Evolutionary conservation across 495 filamentous ascomycete species (phyloP), one percentile per base, ranked within the genome.

Genomic region (Viridothelium virens): DNA sequence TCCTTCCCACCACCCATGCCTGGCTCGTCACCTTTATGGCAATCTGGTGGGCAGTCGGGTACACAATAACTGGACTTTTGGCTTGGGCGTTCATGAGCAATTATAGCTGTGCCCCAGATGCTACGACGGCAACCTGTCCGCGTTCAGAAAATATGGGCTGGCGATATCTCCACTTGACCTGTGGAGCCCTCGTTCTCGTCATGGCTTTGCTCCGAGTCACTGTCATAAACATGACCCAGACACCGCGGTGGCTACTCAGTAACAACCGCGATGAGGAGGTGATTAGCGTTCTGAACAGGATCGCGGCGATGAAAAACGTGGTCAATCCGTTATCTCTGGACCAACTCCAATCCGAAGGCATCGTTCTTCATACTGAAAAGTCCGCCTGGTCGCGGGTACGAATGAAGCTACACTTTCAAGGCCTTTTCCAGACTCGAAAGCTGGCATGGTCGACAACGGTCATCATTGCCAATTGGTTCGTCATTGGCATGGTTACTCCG

Each of bases 161-260:
- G 69, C 69, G 69, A 3, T 72, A 69, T 62, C 63, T 73, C n/a
- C 70, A 69, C 70, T 77, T 70, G 71, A 83, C 86, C 1, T 81
- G 79, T 46, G 88, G 88, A 18, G 83, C 83, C n/a, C 79, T 91
- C 50, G 86, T 90, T 41, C 81, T 91, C 50, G 74, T 85, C 56
- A 82, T 92, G 77, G 85, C 81, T 18, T 73, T 90, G 44, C 74
- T 84, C 2, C 86, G 89, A 31, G 70, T 91, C n/a, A 86, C 84
- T 2, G 78, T 91, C 63, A 83, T 92, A 69, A 80, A 83, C 1
- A 77, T 91, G 3, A 77, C 79, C 18, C 88, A 92, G 67, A 90
- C 89, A 0, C 89, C 89, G 25, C 90, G 90, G 68, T 91, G 86
- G 70, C 83, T 90, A 1, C 71, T 92, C 18, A 79, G 80, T 37